phyloP scores from a whole-genome alignment of 371 early-diverging fungal genomes.

The Mortierella sp. region DNA sequence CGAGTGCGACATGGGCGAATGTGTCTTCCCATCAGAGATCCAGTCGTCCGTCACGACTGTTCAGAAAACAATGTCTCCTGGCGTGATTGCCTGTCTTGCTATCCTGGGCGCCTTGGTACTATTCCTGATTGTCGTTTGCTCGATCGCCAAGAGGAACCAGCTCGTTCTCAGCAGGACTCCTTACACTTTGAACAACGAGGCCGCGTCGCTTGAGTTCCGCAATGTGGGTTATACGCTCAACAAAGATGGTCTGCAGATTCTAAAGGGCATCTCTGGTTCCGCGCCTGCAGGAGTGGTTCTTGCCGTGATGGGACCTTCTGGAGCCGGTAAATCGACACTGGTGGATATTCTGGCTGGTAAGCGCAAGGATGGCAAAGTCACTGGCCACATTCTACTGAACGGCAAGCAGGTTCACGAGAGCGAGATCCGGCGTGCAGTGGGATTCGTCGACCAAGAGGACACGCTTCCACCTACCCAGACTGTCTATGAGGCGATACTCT shows the following conservation, averaged over 20 bases:
- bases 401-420: slow-evolving; percentile 64
- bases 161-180: slow-evolving; percentile 35
- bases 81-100: slow-evolving; percentile 43
- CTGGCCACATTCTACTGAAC: slow-evolving; percentile 72
- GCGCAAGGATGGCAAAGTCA: slow-evolving; percentile 64
- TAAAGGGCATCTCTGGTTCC: slow-evolving; percentile 51
- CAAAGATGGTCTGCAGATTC: slow-evolving; percentile 46
- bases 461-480: slow-evolving; percentile 82
- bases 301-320: slow-evolving; percentile 79
- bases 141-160: slow-evolving; percentile 37
- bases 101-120: slow-evolving; percentile 35
- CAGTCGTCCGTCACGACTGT: slow-evolving; percentile 12
- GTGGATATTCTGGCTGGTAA: slow-evolving; percentile 80
- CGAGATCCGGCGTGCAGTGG: slow-evolving; percentile 73
- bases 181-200: slow-evolving; percentile 40
- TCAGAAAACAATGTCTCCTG: slow-evolving; percentile 22
- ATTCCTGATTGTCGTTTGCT: slow-evolving; percentile 34
- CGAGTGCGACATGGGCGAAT: slow-evolving; percentile 45
- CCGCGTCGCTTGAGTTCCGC: slow-evolving; percentile 53
- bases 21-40: slow-evolving; percentile 49
- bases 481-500: slow-evolving; percentile 83
- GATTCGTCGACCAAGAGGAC: slow-evolving; percentile 91
- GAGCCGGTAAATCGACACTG: slow-evolving; percentile 74
- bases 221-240: slow-evolving; percentile 54
- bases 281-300: slow-evolving; percentile 48